Evolutionary conservation across 768 basidiomycete species (phyloP), one percentile per base, ranked within the genome.

Genomic region (Kwoniella dendrophila): DNA sequence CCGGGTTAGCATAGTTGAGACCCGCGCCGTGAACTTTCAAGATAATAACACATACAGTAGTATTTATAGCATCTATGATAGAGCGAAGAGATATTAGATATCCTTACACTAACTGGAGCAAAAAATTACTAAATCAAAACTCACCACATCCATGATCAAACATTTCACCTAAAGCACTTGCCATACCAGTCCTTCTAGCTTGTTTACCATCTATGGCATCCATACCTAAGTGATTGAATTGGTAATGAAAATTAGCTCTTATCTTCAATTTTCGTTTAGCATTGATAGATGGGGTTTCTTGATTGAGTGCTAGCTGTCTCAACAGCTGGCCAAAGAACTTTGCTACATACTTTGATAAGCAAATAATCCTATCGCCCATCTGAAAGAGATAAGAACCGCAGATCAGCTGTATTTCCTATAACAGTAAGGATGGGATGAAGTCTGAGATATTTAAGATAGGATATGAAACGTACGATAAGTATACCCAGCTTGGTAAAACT

Each of bases 121-220:
- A 43, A 43, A 10, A 43, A 20, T 38, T 18, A 18, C 8, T 8
- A 40, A 27, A 1, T 16, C n/a, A 2, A 14, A 3, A 73, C 71
- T 63, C 66, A 71, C 77, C 79, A 64, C 76, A 78, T 6, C 93
- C 95, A 79, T 98, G 96, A 75, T 99, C 96, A 78, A 99, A 99
- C 87, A 98, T 88, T 78, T 99, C 90, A 18, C 96, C 96, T 32
- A 98, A 81, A 26, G 95, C 95, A 4, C 96, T 91, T n/a, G 92
- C 89, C 90, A 96, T 98, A 1, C 92, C 92, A 0, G 93, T 95
- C 52, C 95, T 82, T 64, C 96, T 82, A 22, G 96, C 96, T 80
- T 99, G 96, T 78, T 97, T 97, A 16, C 95, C 69, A 53, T 69
- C 54, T 43, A 48, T 48, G 27, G 62, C 71, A 64, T 73, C 63